Conservation (phyloP, 164 flowering plant genomes). For the Stephania cephalantha region DNA sequence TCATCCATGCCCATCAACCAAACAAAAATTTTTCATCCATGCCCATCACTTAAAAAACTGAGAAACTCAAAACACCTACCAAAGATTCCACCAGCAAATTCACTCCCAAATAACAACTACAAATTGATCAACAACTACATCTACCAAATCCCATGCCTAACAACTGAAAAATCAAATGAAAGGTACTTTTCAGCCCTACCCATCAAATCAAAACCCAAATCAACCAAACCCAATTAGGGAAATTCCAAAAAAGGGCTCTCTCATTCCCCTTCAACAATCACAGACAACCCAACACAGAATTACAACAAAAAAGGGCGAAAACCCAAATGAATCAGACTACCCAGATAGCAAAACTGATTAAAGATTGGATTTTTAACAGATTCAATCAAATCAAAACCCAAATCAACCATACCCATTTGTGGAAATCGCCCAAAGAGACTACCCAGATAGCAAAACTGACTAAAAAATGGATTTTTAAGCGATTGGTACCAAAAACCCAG, state of each 20-base stretch:
- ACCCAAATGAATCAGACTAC: no score
- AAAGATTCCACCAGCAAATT: background rate
- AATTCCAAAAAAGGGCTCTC: background rate
- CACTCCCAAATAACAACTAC: background rate
- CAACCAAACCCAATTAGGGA: conserved; percentile 3
- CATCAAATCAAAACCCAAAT: conserved; percentile 3
- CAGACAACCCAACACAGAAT: background rate
- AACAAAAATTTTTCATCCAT: background rate
- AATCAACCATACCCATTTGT: conserved; percentile 10
- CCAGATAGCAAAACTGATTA: no score
- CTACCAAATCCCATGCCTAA: background rate
- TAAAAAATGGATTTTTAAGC: background rate
- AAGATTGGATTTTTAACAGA: no score
- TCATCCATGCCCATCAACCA: background rate
- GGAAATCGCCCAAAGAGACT: background rate
- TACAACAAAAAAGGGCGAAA: no score
- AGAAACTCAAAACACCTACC: background rate
- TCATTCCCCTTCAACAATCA: background rate
- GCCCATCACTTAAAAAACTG: background rate
- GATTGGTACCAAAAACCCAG: background rate
- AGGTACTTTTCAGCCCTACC: background rate
- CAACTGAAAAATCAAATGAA: background rate
- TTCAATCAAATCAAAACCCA: conserved; percentile 1
- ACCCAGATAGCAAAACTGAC: background rate
- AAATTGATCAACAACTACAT: background rate